Base-by-base conservation (phyloP, 2,329 filamentous ascomycete species). In the Cladophialophora carrionii region DNA sequence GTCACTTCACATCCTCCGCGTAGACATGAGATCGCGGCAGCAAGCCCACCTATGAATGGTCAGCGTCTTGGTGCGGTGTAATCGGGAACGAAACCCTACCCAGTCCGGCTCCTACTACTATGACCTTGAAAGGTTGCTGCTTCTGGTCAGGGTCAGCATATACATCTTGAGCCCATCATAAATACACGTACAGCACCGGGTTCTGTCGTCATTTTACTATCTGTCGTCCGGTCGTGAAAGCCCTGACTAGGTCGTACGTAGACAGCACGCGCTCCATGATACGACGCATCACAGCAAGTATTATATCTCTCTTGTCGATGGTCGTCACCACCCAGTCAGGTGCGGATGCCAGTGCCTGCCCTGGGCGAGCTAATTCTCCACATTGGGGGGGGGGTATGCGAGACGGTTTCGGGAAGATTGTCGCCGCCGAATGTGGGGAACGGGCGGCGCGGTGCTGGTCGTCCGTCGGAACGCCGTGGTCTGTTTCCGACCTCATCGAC, bases 1-100 rank as follows among this genome's bases (percentile, higher is more conserved):
- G 43, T 54, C 20, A 64, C 62, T 54, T 64, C 51, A 37, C 49
- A 56, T 46, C 62, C 62, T 24, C 52, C 37, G 4, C 57, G 49
- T 17, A 64, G 46, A 46, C 62, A 64, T 10, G 62, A 60, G 20
- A 64, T 57, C 7, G 62, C 62, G n/a, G 57, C 57, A 22, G 62
- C 62, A 7, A 64, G 51, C n/a, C 62, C 62, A 6, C 62, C 62
- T 64, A 31, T 31, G 5, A 34, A 3, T 26, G 9, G 14, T 57
- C 20, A 61, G 34, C 22, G n/a, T 37, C 9, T 48, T 31, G 29
- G 26, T 37, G 6, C 8, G 6, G 17, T 24, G 49, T 7, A 6
- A 49, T 17, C 31, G 1, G 1, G 22, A 31, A 1, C 24, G 10
- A 43, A 31, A 4, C n/a, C 49, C 49, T 51, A 64, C 62, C 62